Evolutionary conservation across 768 basidiomycete genomes (phyloP).

Genomic region (Strobilomyces dryophilus): DNA sequence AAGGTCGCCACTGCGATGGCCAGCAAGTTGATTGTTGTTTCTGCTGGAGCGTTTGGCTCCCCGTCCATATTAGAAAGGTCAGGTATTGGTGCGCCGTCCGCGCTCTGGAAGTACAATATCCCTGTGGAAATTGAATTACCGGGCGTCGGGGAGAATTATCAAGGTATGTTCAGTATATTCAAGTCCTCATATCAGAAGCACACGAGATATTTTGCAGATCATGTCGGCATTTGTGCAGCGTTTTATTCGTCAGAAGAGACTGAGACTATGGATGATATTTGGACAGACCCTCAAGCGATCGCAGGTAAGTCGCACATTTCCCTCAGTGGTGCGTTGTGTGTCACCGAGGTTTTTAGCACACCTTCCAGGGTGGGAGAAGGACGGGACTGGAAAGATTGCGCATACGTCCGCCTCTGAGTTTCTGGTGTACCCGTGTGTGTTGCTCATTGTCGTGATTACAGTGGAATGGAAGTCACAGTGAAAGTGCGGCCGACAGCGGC

Average conservation of each 20-base stretch:
- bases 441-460: conserved; percentile 26
- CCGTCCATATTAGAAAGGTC: conserved; percentile 57
- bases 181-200: not conserved
- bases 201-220: conserved; percentile 20
- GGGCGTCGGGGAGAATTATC: conserved; percentile 71
- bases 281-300: conserved; percentile 33
- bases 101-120: conserved; percentile 48
- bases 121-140: conserved; percentile 57
- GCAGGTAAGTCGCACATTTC: conserved; percentile 32
- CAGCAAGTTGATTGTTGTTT: conserved; percentile 42
- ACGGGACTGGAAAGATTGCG: conserved; percentile 47
- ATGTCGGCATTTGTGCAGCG: conserved; percentile 18
- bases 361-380: conserved; percentile 29
- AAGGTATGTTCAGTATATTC: conserved; percentile 32
- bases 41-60: conserved; percentile 53
- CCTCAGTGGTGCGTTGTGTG: not conserved
- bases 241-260: conserved; percentile 42
- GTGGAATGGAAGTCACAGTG: conserved; percentile 49
- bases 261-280: conserved; percentile 47
- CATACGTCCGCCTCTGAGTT: conserved; percentile 41
- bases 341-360: conserved; percentile 19
- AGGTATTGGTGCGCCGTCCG: conserved; percentile 56
- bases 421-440: not conserved
- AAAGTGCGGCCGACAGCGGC: conserved; percentile 49
- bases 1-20: conserved; percentile 25